Base-by-base conservation (phyloP, 2,329 filamentous ascomycete genomes). In the Paecilomyces fulvus region DNA sequence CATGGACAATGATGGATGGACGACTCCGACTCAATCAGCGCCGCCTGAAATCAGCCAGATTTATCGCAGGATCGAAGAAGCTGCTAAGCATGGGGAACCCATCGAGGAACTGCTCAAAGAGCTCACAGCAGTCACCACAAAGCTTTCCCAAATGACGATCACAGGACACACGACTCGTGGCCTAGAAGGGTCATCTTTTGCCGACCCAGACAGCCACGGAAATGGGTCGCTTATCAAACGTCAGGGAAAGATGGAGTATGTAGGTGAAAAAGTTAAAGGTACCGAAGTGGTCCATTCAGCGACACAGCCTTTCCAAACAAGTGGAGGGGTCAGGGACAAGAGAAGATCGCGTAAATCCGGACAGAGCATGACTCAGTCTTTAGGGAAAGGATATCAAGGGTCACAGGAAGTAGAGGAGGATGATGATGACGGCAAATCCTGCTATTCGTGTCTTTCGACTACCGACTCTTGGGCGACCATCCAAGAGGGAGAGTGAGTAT, bases 61-160 rank as follows among this genome's bases (percentile, higher is more conserved):
- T 28, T 69, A 71, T 54, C 61, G 59, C 28, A 64, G 61, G 21
- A 70, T 70, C 14, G 67, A 70, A 56, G 61, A 64, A 49, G 66
- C 68, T 17, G 65, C 62, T 28, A 64, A 62, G 49, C 62, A 61
- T 10, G 65, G 65, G 14, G 64, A 68, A 23, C 58, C 65, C 11
- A 58, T 70, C 23, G 65, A 66, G 17, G 60, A 51, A 11, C 62
- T 70, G 6, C 62, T 71, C 23, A 58, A 65, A 51, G 68, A 68
- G 37, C 63, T 71, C 8, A 62, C 65, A 31, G 52, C 52, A 33
- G 59, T 59, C 2, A 63, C 64, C n/a, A 48, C 53, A n/a, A 58
- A 51, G 11, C 58, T 62, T 14, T 51, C 58, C 10, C 51, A 54
- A 11, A 8, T 25, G 4, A n/a, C 7, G 3, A n/a, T 56, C 10